Conservation (phyloP, 2,329 filamentous ascomycete genomes). For the Nemania diffusa region DNA sequence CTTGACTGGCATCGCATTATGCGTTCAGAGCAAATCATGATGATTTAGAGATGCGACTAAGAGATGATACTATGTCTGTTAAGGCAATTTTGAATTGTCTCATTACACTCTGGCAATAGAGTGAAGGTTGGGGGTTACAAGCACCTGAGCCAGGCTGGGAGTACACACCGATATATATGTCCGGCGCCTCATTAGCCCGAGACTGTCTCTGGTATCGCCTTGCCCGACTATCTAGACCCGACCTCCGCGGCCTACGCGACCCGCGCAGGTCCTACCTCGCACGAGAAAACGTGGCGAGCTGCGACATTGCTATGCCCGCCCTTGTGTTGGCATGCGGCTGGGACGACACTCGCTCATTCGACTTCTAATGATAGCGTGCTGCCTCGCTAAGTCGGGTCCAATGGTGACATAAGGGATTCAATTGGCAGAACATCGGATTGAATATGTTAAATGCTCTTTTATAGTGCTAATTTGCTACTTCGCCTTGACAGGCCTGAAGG, state of each 20-base stretch:
- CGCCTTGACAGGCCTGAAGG: not conserved
- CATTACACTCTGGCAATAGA: not conserved
- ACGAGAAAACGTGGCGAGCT: slow-evolving; percentile 11
- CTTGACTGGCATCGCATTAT: slow-evolving; percentile 46
- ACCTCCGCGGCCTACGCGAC: not conserved
- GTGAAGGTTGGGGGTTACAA: not conserved
- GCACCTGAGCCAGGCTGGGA: not conserved
- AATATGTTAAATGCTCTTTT: not conserved
- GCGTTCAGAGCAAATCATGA: slow-evolving; percentile 47
- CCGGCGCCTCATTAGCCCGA: not conserved
- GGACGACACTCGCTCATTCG: not conserved
- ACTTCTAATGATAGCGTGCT: not conserved
- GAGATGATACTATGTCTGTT: not conserved
- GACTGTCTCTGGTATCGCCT: not conserved
- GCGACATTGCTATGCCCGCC: slow-evolving; percentile 5
- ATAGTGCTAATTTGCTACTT: not conserved
- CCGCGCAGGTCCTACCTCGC: slow-evolving; percentile 3
- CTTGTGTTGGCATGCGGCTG: slow-evolving; percentile 1
- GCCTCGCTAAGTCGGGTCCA: slow-evolving; percentile 3
- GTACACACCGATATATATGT: not conserved
- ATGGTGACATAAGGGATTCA: not conserved
- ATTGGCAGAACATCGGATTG: not conserved
- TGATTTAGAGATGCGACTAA: slow-evolving; percentile 13
- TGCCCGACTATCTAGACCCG: not conserved
- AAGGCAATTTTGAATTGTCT: not conserved